These are phyloP conservation scores for Hippophae rhamnoides DNA, from an alignment of 306 rosid species.

Conservation along the genomic window DNA sequence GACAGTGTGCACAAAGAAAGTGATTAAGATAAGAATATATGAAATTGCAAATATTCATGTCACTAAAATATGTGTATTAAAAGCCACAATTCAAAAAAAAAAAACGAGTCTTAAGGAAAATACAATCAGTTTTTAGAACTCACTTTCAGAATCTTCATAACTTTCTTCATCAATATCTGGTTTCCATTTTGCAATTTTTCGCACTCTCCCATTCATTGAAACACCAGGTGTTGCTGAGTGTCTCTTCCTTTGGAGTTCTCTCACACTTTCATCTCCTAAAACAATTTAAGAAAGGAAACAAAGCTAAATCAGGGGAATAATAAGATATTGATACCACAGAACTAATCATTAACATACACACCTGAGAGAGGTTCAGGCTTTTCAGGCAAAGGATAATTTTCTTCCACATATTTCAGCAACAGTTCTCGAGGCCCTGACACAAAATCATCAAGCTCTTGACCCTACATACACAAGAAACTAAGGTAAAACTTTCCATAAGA, in stretches of 20 bases:
- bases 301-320: slow-evolving; percentile 18
- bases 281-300: slow-evolving; percentile 16
- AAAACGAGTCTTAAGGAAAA: slow-evolving; percentile 1
- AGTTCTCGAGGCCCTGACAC: slow-evolving; percentile 97
- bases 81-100: slow-evolving; percentile 1
- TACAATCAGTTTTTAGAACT: slow-evolving; percentile 25
- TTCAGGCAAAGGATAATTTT: slow-evolving; percentile 93
- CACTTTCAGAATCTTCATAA: slow-evolving; percentile 59
- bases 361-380: slow-evolving; percentile 90
- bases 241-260: slow-evolving; percentile 96
- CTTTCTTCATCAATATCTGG: slow-evolving; percentile 59
- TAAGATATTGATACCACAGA: slow-evolving; percentile 6
- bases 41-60: too few relatives aligned
- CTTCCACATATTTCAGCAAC: slow-evolving; percentile 88
- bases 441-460: slow-evolving; percentile 95
- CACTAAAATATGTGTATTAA: too few relatives aligned
- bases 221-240: slow-evolving; percentile 85
- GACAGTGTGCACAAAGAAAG: not conserved
- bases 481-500: slow-evolving; percentile 16
- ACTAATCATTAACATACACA: slow-evolving; percentile 17
- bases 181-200: slow-evolving; percentile 77
- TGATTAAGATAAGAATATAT: too few relatives aligned
- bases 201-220: slow-evolving; percentile 84
- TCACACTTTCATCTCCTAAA: slow-evolving; percentile 81
- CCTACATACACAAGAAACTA: slow-evolving; percentile 33